Evolutionary conservation across 306 rosid genomes (phyloP).

Genomic region (Dalbergia cultrata): DNA sequence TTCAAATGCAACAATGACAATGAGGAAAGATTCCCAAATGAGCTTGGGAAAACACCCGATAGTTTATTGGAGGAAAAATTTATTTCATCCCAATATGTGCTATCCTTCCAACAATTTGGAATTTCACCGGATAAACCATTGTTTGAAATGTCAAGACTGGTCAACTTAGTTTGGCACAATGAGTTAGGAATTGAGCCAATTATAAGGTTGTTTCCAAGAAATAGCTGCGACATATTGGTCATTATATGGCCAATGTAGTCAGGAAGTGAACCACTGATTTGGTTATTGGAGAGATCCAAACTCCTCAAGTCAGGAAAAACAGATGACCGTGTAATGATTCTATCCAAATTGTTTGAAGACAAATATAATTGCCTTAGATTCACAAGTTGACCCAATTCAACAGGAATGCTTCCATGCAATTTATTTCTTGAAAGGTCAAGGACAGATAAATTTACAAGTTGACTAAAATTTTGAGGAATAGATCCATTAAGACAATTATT

Average conservation of each 20-base stretch:
- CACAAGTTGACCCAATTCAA: not conserved
- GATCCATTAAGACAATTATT: constrained; percentile 8
- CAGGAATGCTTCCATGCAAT: not conserved
- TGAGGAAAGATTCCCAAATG: not conserved
- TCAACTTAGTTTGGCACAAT: not conserved
- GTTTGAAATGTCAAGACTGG: not conserved
- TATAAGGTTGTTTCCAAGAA: constrained; percentile 25
- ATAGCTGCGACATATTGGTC: not conserved
- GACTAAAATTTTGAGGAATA: not conserved
- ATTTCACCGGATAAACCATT: constrained; percentile 24
- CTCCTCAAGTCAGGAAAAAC: accelerated
- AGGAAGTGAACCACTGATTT: constrained; percentile 29
- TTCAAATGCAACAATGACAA: not conserved
- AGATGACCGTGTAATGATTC: not conserved
- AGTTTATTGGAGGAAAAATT: constrained; percentile 17
- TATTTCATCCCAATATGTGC: not conserved
- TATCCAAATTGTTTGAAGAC: constrained; percentile 1
- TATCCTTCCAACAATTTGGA: constrained; percentile 11
- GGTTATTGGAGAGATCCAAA: constrained; percentile 28
- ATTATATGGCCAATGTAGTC: not conserved
- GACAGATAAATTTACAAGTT: not conserved
- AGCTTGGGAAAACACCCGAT: constrained; percentile 1
- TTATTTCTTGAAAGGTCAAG: constrained; percentile 1
- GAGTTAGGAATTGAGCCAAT: constrained; percentile 36
- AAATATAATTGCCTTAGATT: not conserved